A percentile compares a stretch with the other conserved stretches of the same genome.
Evolutionary conservation across 352 stramenopile genomes (phyloP).

Genomic region (Blastocystis sp.): DNA sequence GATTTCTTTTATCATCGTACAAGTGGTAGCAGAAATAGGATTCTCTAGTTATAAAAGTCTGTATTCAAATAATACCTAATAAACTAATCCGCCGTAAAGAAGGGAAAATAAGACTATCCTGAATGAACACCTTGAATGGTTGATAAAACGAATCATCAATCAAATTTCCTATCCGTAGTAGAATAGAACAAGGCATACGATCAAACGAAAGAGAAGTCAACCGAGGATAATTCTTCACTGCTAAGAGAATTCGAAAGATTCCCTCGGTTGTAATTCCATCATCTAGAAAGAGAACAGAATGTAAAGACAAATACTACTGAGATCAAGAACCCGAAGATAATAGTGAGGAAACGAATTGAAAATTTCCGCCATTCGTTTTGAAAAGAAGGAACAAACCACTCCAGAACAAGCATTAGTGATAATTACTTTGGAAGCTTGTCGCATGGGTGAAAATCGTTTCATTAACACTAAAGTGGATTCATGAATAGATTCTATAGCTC

Average conservation of each 20-base stretch:
- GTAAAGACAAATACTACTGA: neutral
- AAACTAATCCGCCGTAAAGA: slow-evolving; percentile 32
- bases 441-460: neutral
- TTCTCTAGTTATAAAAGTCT: neutral
- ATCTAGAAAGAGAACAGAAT: neutral
- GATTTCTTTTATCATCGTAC: slow-evolving; percentile 24
- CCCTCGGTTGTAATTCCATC: slow-evolving; percentile 39
- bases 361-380: neutral
- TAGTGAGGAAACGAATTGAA: slow-evolving; percentile 27
- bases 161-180: neutral
- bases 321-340: slow-evolving; percentile 8
- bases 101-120: slow-evolving; percentile 25
- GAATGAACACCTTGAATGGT: slow-evolving; percentile 50
- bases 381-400: neutral
- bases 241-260: neutral
- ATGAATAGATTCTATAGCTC: neutral
- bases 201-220: slow-evolving; percentile 22
- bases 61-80: neutral
- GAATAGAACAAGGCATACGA: neutral
- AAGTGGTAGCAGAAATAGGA: neutral
- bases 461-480: neutral
- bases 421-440: neutral
- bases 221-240: slow-evolving; percentile 48
- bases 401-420: neutral
- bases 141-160: slow-evolving; percentile 27